Percentiles rank a stretch among this genome's conserved stretches.
phyloP scores from a whole-genome alignment of 2,329 filamentous ascomycete species.

The Apiospora rasikravindrae region DNA sequence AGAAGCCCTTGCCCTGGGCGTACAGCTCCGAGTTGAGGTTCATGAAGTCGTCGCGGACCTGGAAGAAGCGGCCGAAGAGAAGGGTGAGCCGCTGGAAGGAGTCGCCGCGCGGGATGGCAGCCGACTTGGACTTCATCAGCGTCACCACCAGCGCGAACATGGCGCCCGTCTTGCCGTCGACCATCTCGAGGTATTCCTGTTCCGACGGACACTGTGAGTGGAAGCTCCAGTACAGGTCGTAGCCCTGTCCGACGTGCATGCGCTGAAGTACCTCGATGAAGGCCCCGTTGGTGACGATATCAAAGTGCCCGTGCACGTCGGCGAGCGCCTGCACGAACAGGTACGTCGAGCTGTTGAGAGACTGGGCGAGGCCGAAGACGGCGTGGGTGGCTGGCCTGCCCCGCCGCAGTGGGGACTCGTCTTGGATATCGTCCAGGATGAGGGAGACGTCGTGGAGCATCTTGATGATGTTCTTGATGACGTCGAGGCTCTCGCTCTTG shows the following conservation, averaged over 20 bases:
- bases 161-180: neutral
- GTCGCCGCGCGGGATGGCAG: neutral
- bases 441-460: constrained; percentile 18
- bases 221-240: neutral
- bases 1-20: constrained; percentile 4
- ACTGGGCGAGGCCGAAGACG: neutral
- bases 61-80: constrained; percentile 7
- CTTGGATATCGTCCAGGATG: constrained; percentile 6
- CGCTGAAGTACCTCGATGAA: neutral
- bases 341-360: constrained; percentile 2
- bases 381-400: neutral
- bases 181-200: neutral
- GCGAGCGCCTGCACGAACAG: neutral
- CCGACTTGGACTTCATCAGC: neutral
- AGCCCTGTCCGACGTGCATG: neutral
- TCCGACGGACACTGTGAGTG: neutral
- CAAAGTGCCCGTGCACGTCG: constrained; percentile 17
- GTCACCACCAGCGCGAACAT: neutral
- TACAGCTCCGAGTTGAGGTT: constrained; percentile 11
- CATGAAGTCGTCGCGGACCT: constrained; percentile 9
- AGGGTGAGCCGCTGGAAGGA: neutral
- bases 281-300: no score
- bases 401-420: neutral
- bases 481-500: neutral
- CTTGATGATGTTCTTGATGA: neutral